Evolutionary conservation across 2,329 filamentous ascomycete genomes (phyloP).

Genomic region (Ophiostoma angusticollis): DNA sequence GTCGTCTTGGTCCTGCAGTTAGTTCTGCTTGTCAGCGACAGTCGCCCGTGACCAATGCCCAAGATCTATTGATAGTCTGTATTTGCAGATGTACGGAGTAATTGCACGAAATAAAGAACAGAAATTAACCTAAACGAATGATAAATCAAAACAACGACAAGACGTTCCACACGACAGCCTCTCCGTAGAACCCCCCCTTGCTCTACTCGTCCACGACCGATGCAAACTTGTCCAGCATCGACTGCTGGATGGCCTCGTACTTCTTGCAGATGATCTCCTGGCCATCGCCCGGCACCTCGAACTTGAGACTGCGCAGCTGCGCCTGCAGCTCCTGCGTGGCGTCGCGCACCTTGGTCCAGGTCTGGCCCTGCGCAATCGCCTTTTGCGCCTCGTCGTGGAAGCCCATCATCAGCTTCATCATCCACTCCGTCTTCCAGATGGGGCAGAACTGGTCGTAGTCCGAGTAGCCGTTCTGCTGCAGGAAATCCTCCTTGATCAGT

Average conservation of each 20-base stretch:
- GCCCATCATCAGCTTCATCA: conserved; percentile 99
- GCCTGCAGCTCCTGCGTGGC: conserved; percentile 76
- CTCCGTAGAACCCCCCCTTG: too few species aligned
- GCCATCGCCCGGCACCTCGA: conserved; percentile 80
- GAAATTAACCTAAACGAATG: neutral
- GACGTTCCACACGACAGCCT: neutral
- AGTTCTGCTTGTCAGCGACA: too few species aligned
- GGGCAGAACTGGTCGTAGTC: conserved; percentile 99
- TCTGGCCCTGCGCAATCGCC: conserved; percentile 79
- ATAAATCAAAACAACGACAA: neutral
- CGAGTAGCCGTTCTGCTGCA: conserved; percentile 98
- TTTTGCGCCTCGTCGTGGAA: conserved; percentile 98
- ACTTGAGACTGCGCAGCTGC: conserved; percentile 85
- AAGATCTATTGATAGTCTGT: too few species aligned
- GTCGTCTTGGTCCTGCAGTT: too few species aligned
- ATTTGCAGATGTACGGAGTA: too few species aligned
- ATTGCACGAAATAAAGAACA: too few species aligned
- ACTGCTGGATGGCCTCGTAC: conserved; percentile 86
- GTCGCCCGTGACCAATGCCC: too few species aligned
- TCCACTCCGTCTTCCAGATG: conserved; percentile 99
- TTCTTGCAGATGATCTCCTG: conserved; percentile 73
- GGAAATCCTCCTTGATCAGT: conserved; percentile 93
- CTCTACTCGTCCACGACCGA: conserved; percentile 78
- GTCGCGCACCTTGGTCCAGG: conserved; percentile 87
- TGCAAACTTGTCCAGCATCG: conserved; percentile 95